Evolutionary conservation across 208 protist genomes (phyloP).

Genomic region (Strigomonas oncopelti): DNA sequence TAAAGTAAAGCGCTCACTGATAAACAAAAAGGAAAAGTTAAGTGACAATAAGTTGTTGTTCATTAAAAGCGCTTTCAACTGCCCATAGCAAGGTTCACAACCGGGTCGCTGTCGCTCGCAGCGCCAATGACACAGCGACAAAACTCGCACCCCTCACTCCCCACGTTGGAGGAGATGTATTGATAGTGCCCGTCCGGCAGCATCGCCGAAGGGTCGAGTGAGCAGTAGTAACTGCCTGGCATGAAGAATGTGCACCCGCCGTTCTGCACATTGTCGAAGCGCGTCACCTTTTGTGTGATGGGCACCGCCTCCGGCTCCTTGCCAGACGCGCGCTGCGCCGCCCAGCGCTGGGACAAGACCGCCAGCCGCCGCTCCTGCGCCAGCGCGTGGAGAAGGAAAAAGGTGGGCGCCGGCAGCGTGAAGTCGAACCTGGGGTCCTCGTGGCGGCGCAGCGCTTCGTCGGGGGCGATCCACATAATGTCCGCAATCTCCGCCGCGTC

Average conservation of each 20-base stretch:
- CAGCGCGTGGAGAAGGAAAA: conserved; percentile 38
- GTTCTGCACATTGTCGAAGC: neutral
- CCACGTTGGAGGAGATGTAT: neutral
- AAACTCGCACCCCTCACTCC: neutral
- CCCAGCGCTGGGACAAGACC: conserved; percentile 23
- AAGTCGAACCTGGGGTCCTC: conserved; percentile 29
- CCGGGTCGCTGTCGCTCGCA: neutral
- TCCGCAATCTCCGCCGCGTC: conserved; percentile 37
- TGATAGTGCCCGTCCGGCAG: conserved; percentile 5
- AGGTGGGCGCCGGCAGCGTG: conserved; percentile 43
- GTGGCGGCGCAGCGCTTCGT: conserved; percentile 40
- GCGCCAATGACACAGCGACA: neutral
- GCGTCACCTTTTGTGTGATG: conserved; percentile 4
- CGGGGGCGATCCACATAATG: conserved; percentile 47
- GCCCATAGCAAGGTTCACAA: neutral
- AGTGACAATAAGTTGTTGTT: neutral
- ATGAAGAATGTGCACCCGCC: conserved; percentile 1
- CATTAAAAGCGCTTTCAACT: neutral
- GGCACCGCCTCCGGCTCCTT: neutral
- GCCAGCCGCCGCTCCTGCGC: conserved; percentile 24
- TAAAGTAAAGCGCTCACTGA: neutral
- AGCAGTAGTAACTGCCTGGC: conserved; percentile 9
- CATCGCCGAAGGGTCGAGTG: neutral
- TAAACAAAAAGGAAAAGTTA: neutral
- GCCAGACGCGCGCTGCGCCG: neutral